Evolutionary conservation across 106 monocot species (phyloP), one percentile per base, ranked within the genome.

Genomic region (Dioscorea zingiberensis): DNA sequence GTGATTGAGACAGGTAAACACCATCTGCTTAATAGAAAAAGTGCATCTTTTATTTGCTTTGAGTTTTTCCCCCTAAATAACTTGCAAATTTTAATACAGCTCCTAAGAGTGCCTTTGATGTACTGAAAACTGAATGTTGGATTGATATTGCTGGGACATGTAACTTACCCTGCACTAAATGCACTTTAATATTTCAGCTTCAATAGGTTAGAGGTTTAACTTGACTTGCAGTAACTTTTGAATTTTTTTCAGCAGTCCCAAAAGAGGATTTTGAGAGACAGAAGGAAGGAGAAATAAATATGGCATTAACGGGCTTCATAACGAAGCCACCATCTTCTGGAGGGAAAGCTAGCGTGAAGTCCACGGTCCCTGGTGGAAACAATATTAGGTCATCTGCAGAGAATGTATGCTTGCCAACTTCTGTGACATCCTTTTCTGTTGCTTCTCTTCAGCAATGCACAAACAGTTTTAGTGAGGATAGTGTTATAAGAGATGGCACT

Each of bases 401-500:
- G 47, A 77, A 65, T 46, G 15, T 47, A 24, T 69, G 64, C 14
- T 67, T 79, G 7, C 75, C 78, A 24, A 76, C 88, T 48, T 73
- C 87, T 63, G 84, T 70, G 26, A 53, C 81, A 27, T 87, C 86
- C 24, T 99, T 84, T 80, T 89, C 93, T 21, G 80, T 99, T 48
- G 86, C 89, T 65, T 73, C 82, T 11, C 89, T 99, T 63, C 98
- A 99, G 68, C 98, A 99, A 72, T 89, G 89, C 63, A 99, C 98
- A 44, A 75, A 82, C 66, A 99, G 93, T 78, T 99, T 99, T 60
- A 77, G 64, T 63, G 89, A 99, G 76, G 86, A 87, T 64, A 93
- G 85, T 78, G 27, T 93, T 24, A 86, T 99, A 18, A 73, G 74
- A 69, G 93, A 93, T 51, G 65, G 84, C 57, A 83, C 84, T 47